Evolutionary conservation across 2,329 filamentous ascomycete species (phyloP), one percentile per base, ranked within the genome.

Genomic region (Penicillium sclerotigenum): DNA sequence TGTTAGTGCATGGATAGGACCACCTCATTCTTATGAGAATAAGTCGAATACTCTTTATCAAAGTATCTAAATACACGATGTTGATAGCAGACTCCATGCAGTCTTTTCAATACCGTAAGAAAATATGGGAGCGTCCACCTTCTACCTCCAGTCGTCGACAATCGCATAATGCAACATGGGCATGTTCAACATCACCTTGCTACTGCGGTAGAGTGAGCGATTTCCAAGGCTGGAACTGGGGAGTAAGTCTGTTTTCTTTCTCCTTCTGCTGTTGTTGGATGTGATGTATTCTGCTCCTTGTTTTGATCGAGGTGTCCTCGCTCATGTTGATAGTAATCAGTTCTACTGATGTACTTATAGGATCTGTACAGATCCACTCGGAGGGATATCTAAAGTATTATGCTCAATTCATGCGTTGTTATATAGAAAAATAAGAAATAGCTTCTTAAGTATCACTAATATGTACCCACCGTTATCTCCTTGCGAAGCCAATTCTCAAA

Each of bases 391-490:
- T 34, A 4, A 16, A 45, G 0, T 5, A 20, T 11, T 16, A 31
- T 16, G 13, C 18, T 16, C 7, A 31, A 38, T 38, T 20, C 5
- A 22, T 29, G 18, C 14, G 7, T 22, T 50, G 1, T 43, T 34
- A 20, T 34, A 51, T 11, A 26, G 10, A 16, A 18, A 1, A 13
- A 28, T 36, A 28, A 5, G 4, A 20, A 16, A 5, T 28, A 40
- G 26, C 5, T 18, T 42, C 20, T 20, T 10, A 43, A 47, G 9
- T 4, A 37, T 33, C 18, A 20, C 22, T 54, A 55, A 31, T 56
- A 56, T 8, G 53, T 46, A 16, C 24, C 53, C 34, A 52, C 53
- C 26, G 8, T 13, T 42, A 56, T 52, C 26, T 56, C 53, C 6
- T 22, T 18, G 4, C 18, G 33, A 16, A 56, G 11, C 47, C 40